A percentile compares a stretch with the other conserved stretches of the same genome.
Evolutionary conservation across 257 asterid species (phyloP).

Genomic region (Knoxia roxburghii): DNA sequence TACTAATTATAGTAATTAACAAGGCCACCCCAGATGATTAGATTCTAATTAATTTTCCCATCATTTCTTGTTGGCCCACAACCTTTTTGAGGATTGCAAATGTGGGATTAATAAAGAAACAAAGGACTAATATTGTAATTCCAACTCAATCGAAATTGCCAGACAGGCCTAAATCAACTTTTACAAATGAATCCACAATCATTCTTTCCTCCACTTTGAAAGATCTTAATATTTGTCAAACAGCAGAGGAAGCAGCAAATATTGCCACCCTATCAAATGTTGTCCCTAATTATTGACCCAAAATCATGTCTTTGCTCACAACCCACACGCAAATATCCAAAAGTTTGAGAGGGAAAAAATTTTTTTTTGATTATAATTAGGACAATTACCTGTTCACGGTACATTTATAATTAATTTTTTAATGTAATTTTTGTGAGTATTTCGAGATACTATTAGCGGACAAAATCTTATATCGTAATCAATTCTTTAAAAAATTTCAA

Average conservation of each 20-base stretch:
- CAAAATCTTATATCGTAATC: too few relatives aligned
- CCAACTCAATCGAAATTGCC: conserved; percentile 2
- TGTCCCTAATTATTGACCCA: conserved; percentile 11
- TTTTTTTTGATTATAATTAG: too few relatives aligned
- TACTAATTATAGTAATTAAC: background rate
- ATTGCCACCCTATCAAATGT: background rate
- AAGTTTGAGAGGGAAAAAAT: background rate
- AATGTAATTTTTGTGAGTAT: too few relatives aligned
- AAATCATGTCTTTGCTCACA: conserved; percentile 7
- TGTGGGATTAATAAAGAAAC: background rate
- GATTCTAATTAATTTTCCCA: background rate
- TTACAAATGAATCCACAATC: conserved; percentile 17
- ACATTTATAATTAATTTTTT: too few relatives aligned
- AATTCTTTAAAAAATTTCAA: too few relatives aligned
- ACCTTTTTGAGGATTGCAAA: background rate
- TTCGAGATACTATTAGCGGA: too few relatives aligned
- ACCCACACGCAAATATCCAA: background rate
- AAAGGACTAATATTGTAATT: too few relatives aligned
- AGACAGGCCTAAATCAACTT: conserved; percentile 5
- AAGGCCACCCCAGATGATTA: too few relatives aligned
- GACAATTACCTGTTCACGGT: too few relatives aligned
- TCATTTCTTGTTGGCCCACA: conserved; percentile 10
- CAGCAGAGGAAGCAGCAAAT: conserved; percentile 5
- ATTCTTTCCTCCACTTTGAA: conserved; percentile 16
- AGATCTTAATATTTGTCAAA: conserved; percentile 14